Base-by-base conservation (phyloP, 2,329 filamentous ascomycete species). In the Penicillium freii region DNA sequence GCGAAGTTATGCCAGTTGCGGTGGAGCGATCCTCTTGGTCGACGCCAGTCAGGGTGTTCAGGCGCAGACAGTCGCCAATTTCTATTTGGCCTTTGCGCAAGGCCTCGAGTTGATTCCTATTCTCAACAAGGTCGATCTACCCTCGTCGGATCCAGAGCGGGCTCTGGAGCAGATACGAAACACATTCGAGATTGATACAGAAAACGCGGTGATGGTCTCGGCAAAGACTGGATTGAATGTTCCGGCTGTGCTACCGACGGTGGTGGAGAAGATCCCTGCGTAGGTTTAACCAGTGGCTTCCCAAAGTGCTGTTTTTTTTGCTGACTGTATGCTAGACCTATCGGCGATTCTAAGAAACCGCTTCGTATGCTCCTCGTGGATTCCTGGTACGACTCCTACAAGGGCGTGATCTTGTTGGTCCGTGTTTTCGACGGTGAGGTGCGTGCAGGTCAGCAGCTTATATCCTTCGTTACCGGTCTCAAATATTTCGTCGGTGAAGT, bases 41-140 rank as follows among this genome's bases (percentile, higher is more conserved):
- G 94, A 99, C 80, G 94, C 93, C 8, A 96, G 90, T 66, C 94
- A 99, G 76, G 94, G 94, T 45, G 87, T 99, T 2, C 94, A 99
- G 78, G 94, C 94, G 5, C 94, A 99, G 80, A 99, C 94, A 0
- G 94, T 99, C 9, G 94, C 94, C 60, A 99, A 99, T 75, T 99
- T 99, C 77, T 97, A 97, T 73, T 85, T 97, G 25, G 94, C 94
- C 8, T 99, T 99, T 75, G 87, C 93, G 1, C 91, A 97, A 73
- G 91, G 91, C 17, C 78, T 99, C 51, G 83, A 87, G 23, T 83
- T 99, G 60, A 86, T 99, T 4, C 94, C 94, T 0, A 91, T 99
- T 25, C 84, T 99, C 69, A 99, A 99, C 80, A 99, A 99, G 80
- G 89, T 99, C 53, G 94, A 99, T 73, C 84, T 99, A 69, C 87